phyloP scores from a whole-genome alignment of 225 moss, liverwort and hornwort genomes.

The Anthoceros angustus region DNA sequence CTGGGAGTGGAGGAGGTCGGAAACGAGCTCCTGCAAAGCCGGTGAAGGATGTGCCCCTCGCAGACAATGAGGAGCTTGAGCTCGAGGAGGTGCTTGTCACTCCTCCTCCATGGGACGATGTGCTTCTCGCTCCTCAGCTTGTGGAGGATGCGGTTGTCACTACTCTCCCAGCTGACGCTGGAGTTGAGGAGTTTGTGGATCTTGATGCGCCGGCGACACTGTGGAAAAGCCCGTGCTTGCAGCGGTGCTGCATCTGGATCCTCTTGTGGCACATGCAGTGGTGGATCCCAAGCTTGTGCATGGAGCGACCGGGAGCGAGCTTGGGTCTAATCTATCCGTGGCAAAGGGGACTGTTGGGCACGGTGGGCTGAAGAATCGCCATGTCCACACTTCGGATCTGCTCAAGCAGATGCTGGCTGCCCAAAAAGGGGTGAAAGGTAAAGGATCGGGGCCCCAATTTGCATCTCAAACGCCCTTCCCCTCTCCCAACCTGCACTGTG shows the following conservation, averaged over 20 bases:
- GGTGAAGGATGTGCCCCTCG: not conserved
- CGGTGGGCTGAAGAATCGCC: not conserved
- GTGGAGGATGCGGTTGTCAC: no score
- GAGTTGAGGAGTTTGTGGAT: not conserved
- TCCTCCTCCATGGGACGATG: no score
- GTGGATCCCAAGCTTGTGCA: not conserved
- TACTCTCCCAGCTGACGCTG: not conserved
- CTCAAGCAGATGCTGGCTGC: not conserved
- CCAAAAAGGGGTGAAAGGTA: not conserved
- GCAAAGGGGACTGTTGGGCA: not conserved
- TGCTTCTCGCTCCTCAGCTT: no score
- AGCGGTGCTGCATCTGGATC: not conserved
- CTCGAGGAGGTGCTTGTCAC: no score
- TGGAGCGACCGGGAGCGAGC: not conserved
- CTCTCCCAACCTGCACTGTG: not conserved
- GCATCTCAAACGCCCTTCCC: not conserved
- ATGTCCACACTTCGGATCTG: not conserved
- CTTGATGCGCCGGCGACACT: not conserved
- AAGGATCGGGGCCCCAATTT: not conserved
- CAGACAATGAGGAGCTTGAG: not conserved
- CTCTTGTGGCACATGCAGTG: not conserved
- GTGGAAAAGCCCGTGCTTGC: not conserved
- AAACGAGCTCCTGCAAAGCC: not conserved
- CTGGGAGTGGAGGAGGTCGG: not conserved
- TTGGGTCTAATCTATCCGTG: not conserved